Conservation (phyloP, 2,329 filamentous ascomycete genomes). For the Dothideomycetes sp. region DNA sequence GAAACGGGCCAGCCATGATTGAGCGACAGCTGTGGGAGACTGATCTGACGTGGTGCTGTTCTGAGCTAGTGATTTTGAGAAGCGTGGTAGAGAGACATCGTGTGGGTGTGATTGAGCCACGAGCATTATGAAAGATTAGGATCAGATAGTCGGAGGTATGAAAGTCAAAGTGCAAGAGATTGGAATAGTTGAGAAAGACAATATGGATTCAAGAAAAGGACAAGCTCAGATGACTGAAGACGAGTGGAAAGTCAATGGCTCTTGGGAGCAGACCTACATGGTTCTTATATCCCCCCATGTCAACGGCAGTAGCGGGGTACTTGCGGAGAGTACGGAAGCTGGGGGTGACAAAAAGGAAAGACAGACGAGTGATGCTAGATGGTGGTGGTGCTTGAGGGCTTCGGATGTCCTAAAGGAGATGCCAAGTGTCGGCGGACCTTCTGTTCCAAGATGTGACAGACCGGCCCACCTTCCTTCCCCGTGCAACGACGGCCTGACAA, state of each 20-base stretch:
- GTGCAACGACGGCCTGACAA: not conserved
- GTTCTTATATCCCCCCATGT: not conserved
- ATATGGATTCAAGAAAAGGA: not conserved
- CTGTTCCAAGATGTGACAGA: not conserved
- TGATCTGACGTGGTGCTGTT: not conserved
- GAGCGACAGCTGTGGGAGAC: slow-evolving; percentile 20
- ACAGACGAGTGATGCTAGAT: slow-evolving; percentile 2
- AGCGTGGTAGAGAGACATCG: slow-evolving; percentile 1
- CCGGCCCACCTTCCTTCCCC: slow-evolving; percentile 11
- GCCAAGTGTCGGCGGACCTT: slow-evolving; percentile 9
- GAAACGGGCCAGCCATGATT: slow-evolving; percentile 25
- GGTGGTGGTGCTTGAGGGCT: not conserved
- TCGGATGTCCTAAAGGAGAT: slow-evolving; percentile 5
- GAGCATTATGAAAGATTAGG: slow-evolving; percentile 7
- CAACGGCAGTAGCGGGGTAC: too few relatives aligned
- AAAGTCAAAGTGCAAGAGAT: not conserved
- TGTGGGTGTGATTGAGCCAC: slow-evolving; percentile 2
- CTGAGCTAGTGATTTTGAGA: not conserved
- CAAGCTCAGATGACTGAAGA: not conserved
- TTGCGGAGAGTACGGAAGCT: not conserved
- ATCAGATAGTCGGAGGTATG: too few relatives aligned
- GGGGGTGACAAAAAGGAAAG: slow-evolving; percentile 3
- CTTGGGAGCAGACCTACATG: slow-evolving; percentile 10
- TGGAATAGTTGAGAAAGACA: not conserved
- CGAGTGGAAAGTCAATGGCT: too few relatives aligned